Conservation (phyloP, 164 flowering plant species). For the Vitis vinifera region DNA sequence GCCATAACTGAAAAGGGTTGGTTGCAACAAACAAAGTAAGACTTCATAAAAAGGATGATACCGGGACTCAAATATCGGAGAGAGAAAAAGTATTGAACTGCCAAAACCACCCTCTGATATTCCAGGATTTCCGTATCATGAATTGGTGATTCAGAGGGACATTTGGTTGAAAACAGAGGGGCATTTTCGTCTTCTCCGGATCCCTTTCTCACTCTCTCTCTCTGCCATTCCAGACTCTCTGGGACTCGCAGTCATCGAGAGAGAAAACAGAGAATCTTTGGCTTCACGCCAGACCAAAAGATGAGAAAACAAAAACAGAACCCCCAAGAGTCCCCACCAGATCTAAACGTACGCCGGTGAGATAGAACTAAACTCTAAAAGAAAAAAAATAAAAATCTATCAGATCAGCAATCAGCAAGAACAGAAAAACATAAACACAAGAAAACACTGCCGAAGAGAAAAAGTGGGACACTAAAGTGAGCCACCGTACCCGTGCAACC, state of each 20-base stretch:
- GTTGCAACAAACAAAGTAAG: slow-evolving; percentile 5
- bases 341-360: slow-evolving; percentile 8
- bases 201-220: neutral
- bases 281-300: slow-evolving; percentile 19
- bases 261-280: slow-evolving; percentile 14
- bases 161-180: neutral
- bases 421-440: neutral
- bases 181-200: slow-evolving; percentile 19
- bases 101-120: too few relatives aligned
- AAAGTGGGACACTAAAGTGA: neutral
- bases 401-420: neutral
- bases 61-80: neutral
- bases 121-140: too few relatives aligned
- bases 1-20: slow-evolving; percentile 4
- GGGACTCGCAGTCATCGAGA: slow-evolving; percentile 1
- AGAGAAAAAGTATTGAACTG: neutral
- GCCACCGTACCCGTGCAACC: neutral
- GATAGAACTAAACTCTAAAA: neutral
- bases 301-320: neutral
- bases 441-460: too few relatives aligned
- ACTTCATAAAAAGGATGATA: neutral
- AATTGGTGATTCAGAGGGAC: too few relatives aligned
- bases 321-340: slow-evolving; percentile 1
- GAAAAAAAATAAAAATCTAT: neutral
- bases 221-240: slow-evolving; percentile 3